Evolutionary conservation across 139 green algal species (phyloP).

Genomic region (Deuterostichococcus epilithicus): DNA sequence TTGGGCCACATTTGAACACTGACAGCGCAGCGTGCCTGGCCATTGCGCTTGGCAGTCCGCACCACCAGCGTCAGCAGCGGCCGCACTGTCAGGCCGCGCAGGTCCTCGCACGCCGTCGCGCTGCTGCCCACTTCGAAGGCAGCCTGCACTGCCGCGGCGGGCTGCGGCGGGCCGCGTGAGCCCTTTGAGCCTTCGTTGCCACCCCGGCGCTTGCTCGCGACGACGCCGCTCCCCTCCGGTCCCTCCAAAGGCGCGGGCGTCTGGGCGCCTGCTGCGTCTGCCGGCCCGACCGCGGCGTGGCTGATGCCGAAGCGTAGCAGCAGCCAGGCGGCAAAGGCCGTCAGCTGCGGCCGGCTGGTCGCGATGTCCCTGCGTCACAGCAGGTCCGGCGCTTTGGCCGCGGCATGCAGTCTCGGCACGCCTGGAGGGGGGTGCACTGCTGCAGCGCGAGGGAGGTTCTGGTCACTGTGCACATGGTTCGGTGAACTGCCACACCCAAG

Average conservation of each 20-base stretch:
- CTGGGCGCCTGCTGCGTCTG: neutral
- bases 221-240: no score
- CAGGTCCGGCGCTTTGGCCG: neutral
- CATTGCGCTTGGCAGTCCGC: neutral
- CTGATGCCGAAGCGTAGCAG: neutral
- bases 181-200: neutral
- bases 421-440: no score
- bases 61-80: neutral
- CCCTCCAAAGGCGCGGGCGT: no score
- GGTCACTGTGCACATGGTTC: no score
- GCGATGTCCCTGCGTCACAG: neutral
- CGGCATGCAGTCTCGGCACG: neutral
- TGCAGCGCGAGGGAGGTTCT: no score
- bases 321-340: neutral
- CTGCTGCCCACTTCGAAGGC: neutral
- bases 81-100: neutral
- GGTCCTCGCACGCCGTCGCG: neutral
- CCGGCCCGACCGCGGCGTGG: neutral
- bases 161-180: neutral
- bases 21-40: no score
- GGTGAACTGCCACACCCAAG: no score
- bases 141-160: neutral
- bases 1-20: no score
- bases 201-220: no score
- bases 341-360: neutral